Percentiles rank a stretch among this genome's conserved stretches.
Evolutionary conservation across 805 yeast genomes (phyloP).

Genomic region (Schizosaccharomyces lindneri): DNA sequence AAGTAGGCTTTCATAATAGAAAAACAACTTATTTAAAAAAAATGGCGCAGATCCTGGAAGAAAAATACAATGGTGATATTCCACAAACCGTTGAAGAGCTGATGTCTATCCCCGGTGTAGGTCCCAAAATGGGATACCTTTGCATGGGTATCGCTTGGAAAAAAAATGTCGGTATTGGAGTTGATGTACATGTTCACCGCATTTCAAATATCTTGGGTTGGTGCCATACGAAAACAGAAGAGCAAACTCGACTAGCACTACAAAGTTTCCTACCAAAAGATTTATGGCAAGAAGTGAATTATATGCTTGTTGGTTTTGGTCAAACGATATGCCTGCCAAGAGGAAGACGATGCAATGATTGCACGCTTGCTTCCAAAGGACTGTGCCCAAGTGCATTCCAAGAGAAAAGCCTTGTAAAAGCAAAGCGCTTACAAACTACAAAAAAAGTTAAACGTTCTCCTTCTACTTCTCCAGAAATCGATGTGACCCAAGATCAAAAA

Average conservation of each 20-base stretch:
- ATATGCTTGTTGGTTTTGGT: slow-evolving; percentile 70
- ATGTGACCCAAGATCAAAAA: background rate
- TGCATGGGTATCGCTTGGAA: slow-evolving; percentile 64
- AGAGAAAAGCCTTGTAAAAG: background rate
- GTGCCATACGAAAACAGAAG: slow-evolving; percentile 25
- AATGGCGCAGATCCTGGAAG: slow-evolving; percentile 28
- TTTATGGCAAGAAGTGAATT: slow-evolving; percentile 62
- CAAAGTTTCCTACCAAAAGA: slow-evolving; percentile 50
- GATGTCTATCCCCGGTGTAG: slow-evolving; percentile 61
- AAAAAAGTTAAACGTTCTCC: background rate
- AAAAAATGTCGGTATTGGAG: slow-evolving; percentile 55
- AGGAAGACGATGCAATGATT: slow-evolving; percentile 38
- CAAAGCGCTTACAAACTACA: too few relatives aligned
- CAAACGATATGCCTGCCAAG: slow-evolving; percentile 60
- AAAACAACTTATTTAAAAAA: slow-evolving; percentile 46
- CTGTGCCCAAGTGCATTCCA: background rate
- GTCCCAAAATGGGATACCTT: slow-evolving; percentile 79
- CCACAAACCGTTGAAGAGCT: slow-evolving; percentile 47
- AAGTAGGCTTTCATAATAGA: slow-evolving; percentile 67
- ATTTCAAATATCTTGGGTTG: background rate
- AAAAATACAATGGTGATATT: slow-evolving; percentile 35
- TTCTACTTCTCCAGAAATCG: background rate
- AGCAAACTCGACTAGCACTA: slow-evolving; percentile 37
- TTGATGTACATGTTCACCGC: slow-evolving; percentile 75
- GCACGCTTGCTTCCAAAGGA: slow-evolving; percentile 21